Base-by-base conservation (phyloP, 495 filamentous ascomycete species). In the Aspergillus taichungensis region DNA sequence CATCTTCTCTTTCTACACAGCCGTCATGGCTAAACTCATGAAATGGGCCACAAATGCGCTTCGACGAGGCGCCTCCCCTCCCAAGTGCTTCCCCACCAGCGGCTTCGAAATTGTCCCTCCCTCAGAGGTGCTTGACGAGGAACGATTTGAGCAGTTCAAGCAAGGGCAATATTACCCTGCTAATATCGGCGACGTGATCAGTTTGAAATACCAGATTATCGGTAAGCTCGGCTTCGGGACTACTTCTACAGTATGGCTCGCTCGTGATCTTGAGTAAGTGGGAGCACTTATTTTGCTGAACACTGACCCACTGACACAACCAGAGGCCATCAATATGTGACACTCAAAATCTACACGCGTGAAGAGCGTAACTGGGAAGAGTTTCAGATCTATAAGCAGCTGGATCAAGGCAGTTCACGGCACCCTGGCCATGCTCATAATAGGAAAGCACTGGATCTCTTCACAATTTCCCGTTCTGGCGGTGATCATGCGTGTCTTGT, bases 201-300 rank as follows among this genome's bases (percentile, higher is more conserved):
- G 43, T 40, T 66, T 64, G 37, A 66, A 57, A 41, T 82, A 80
- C 50, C 72, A 78, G 50, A 56, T 79, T 36, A 42, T 79, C 9
- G 67, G 68, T 13, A 82, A 82, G 54, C 67, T 80, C 31, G 76
- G 78, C 6, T 79, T 66, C 52, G 76, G 77, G 33, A 48, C 59
- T 11, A 64, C 54, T 37, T 79, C 74, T 6, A 80, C 76, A 1
- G 73, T 71, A 28, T 79, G 75, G 73, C 66, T 81, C 24, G 69
- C 66, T 40, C 64, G 64, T 28, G 75, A 77, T 64, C 60, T 79
- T 40, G 54, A 61, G 68, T 68, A 61, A 52, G 67, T 62, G 13
- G 51, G 13, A 14, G 46, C 40, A 34, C 40, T 34, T 43, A 12
- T 30, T 36, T 44, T 12, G 42, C 27, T 32, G 36, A 51, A 50